Conservation (phyloP, 441 rosid genomes). For the Capsella rubella region DNA sequence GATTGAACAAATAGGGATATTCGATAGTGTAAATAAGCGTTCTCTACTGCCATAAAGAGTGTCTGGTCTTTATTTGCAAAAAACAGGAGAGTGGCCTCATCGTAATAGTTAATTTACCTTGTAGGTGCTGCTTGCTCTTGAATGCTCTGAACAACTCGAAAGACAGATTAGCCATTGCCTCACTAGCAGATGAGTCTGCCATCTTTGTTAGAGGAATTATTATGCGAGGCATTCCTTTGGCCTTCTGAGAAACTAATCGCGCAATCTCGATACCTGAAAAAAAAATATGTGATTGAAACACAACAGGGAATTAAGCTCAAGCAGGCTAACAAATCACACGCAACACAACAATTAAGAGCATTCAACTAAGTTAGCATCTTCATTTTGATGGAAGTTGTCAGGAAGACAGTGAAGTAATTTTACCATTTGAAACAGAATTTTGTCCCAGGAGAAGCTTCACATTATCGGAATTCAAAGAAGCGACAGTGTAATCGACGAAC, state of each 20-base stretch:
- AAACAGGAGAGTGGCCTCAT: not conserved
- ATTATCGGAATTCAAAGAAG: constrained; percentile 74
- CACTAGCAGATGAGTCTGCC: constrained; percentile 58
- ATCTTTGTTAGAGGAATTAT: constrained; percentile 60
- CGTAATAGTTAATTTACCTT: constrained; percentile 52
- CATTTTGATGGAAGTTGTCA: not conserved
- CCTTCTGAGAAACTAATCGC: constrained; percentile 77
- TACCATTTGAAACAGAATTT: constrained; percentile 51
- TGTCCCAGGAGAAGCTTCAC: constrained; percentile 71
- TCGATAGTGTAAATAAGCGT: not conserved
- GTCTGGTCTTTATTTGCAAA: too few relatives aligned
- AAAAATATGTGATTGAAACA: constrained; percentile 2
- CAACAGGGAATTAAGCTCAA: not conserved
- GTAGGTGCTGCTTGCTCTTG: constrained; percentile 48
- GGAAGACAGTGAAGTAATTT: not conserved
- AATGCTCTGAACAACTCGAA: constrained; percentile 65
- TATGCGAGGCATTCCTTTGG: constrained; percentile 88
- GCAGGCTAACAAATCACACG: not conserved
- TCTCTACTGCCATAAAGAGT: not conserved
- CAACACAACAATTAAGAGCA: not conserved
- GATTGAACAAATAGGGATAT: not conserved
- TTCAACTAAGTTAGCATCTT: not conserved
- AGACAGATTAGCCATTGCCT: constrained; percentile 66
- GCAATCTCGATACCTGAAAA: constrained; percentile 56
- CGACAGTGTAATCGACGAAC: constrained; percentile 69